Conservation (phyloP, 768 basidiomycete genomes). For the Leucocoprinus birnbaumii region DNA sequence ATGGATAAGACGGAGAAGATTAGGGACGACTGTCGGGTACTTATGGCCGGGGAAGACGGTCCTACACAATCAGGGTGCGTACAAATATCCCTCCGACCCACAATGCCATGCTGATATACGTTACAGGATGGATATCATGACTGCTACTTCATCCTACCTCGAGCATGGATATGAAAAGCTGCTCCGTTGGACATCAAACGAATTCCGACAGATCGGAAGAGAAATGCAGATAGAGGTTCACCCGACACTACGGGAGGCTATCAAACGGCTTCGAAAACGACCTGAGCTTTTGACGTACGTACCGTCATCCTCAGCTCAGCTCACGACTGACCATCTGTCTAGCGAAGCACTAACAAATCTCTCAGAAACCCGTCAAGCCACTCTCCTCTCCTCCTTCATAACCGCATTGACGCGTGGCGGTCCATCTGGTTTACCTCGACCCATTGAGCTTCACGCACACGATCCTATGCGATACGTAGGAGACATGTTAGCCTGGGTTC, state of each 20-base stretch:
- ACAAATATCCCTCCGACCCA: neutral
- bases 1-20: slow-evolving; percentile 88
- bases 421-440: slow-evolving; percentile 79
- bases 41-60: slow-evolving; percentile 84
- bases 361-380: slow-evolving; percentile 77
- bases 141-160: slow-evolving; percentile 73
- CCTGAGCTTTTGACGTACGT: slow-evolving; percentile 73
- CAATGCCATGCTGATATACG: neutral
- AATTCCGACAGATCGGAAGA: slow-evolving; percentile 77
- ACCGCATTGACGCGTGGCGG: slow-evolving; percentile 88
- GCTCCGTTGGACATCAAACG: slow-evolving; percentile 78
- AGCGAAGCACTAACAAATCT: slow-evolving; percentile 74
- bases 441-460: slow-evolving; percentile 97
- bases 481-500: slow-evolving; percentile 98
- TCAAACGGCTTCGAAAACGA: slow-evolving; percentile 70
- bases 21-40: slow-evolving; percentile 77
- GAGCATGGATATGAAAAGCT: slow-evolving; percentile 92
- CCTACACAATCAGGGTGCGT: slow-evolving; percentile 73
- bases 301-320: slow-evolving; percentile 14
- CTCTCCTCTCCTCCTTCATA: slow-evolving; percentile 79
- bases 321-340: neutral
- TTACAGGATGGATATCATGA: slow-evolving; percentile 83
- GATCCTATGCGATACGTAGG: slow-evolving; percentile 96
- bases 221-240: slow-evolving; percentile 74
- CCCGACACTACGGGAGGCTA: slow-evolving; percentile 63